Base-by-base conservation (phyloP, 1,284 basidiomycete genomes). In the Boletellus deceptivus region DNA sequence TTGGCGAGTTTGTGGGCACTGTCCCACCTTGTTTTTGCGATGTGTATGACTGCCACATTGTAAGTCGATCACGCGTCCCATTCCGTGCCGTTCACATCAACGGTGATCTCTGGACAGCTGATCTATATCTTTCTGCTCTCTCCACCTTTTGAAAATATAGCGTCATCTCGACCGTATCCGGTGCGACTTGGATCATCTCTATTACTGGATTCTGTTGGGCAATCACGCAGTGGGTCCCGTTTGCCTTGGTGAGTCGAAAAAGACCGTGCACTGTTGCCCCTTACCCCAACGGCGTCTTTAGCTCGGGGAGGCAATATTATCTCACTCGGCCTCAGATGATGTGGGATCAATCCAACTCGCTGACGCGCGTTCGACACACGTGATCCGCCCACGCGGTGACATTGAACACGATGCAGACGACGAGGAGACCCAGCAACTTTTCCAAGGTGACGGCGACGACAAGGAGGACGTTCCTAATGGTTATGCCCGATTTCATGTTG, bases 141-240 rank as follows among this genome's bases (percentile, higher is more conserved):
- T 52, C 20, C 36, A 34, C 42, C 22, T 48, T 22, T 54, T 46
- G 48, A 44, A 56, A 53, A 49, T 45, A 17, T 51, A 91, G 89
- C 51, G 77, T 89, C 57, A 82, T 81, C 2, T 74, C 76, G 16
- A 79, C 75, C n/a, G 82, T 89, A 2, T 60, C 64, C 18, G 82
- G 83, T 0, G 83, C 86, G 18, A 87, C 83, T 0, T 57, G 82
- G 22, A 74, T 92, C 42, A 77, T 91, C 35, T 78, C 83, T 9
- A 55, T 86, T 13, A 79, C 82, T 4, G 90, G 90, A 0, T 83
- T 91, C 57, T 82, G 86, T 10, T 91, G 86, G 86, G 87, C 88
- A 2, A 77, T 92, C 48, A 81, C 84, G 0, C 82, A 84, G 67
- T 92, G 90, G 91, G 88, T 80, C 9, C 88, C 88, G 4, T 90